Percentiles rank a stretch among this genome's conserved stretches.
Evolutionary conservation across 192 early-diverging fungal species (phyloP).

Genomic region (Coemansia sp.): DNA sequence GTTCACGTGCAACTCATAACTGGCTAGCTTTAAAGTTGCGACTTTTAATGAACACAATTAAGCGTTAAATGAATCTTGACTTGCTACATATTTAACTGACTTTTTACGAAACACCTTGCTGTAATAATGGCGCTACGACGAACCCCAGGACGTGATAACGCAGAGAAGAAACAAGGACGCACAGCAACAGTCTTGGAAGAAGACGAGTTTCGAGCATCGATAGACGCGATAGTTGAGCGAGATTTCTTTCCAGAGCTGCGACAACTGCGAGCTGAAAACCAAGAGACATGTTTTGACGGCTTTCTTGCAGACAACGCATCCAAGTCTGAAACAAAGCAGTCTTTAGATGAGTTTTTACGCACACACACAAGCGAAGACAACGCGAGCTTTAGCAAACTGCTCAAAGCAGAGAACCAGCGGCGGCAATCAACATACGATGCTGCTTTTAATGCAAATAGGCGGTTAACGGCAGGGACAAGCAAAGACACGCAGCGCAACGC

Average conservation of each 20-base stretch:
- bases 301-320: neutral
- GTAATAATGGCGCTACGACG: neutral
- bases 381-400: constrained; percentile 29
- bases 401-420: constrained; percentile 12
- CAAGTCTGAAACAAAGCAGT: neutral
- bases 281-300: neutral
- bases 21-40: neutral
- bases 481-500: constrained; percentile 5
- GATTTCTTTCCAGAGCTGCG: constrained; percentile 42
- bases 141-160: neutral
- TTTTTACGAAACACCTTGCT: neutral
- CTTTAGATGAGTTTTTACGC: constrained; percentile 26
- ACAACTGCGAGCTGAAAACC: constrained; percentile 6
- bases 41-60: too few species aligned
- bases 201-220: constrained; percentile 18
- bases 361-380: constrained; percentile 38
- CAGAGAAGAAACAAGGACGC: neutral
- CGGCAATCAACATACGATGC: neutral
- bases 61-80: too few species aligned
- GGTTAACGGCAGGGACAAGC: neutral
- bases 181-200: constrained; percentile 23
- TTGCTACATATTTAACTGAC: too few species aligned
- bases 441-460: neutral
- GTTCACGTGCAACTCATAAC: neutral
- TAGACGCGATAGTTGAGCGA: constrained; percentile 32